These are phyloP conservation scores for Barnettozyma sp. DNA, from an alignment of 805 yeast genomes.

Conservation along the genomic window DNA sequence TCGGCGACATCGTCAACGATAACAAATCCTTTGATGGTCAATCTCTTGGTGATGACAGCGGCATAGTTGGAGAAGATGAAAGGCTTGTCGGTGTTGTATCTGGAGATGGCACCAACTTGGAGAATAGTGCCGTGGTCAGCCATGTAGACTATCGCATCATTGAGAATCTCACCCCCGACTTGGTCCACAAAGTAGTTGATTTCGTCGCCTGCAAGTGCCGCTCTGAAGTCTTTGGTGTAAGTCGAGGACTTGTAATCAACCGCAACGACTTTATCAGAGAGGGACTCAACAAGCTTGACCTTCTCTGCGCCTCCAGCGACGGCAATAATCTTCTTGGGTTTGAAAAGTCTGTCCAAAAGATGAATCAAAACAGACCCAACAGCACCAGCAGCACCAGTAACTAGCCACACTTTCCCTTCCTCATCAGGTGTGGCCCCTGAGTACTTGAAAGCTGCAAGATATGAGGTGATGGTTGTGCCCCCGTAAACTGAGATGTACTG, in stretches of 20 bases:
- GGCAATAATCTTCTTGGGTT: constrained; percentile 51
- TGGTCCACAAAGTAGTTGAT: constrained; percentile 53
- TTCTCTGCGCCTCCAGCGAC: constrained; percentile 56
- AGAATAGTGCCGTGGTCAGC: constrained; percentile 39
- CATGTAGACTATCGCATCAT: constrained; percentile 31
- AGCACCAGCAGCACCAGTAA: constrained; percentile 71
- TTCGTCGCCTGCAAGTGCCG: constrained; percentile 40
- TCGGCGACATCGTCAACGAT: constrained; percentile 36
- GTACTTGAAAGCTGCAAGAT: constrained; percentile 43
- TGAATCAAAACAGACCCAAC: constrained; percentile 58
- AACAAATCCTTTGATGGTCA: constrained; percentile 48
- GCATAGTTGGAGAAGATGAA: constrained; percentile 34
- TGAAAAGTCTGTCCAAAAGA: constrained; percentile 44
- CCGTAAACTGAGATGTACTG: constrained; percentile 47
- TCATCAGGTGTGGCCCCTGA: constrained; percentile 39
- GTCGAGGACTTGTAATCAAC: constrained; percentile 46
- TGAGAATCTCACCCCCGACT: constrained; percentile 57
- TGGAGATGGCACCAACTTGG: constrained; percentile 60
- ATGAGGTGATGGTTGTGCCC: constrained; percentile 55
- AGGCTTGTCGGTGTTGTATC: constrained; percentile 38
- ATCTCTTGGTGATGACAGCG: constrained; percentile 41
- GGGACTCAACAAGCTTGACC: constrained; percentile 43
- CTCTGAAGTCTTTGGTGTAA: constrained; percentile 30
- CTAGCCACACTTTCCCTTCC: constrained; percentile 38
- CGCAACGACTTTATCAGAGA: constrained; percentile 46